Base-by-base conservation (phyloP, 805 yeast genomes). In the Jamesozyma piceae region DNA sequence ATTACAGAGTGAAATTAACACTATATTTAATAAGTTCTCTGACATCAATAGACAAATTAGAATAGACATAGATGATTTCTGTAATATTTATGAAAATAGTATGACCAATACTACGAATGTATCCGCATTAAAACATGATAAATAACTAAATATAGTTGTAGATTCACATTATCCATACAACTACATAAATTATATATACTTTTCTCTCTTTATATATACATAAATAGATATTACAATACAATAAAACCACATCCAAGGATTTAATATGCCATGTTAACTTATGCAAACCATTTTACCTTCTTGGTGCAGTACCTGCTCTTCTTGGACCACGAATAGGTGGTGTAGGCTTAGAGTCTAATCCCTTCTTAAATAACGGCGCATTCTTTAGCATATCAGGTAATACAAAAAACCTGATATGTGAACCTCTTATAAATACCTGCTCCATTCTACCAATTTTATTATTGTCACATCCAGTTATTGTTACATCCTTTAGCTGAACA, bases 401-500 rank as follows among this genome's bases (percentile, higher is more conserved):
- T 18, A 81, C 77, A 49, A 92, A 73, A 62, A 87, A 82, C 47
- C 88, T 75, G 20, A 90, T 77, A 64, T 84, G 89, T 1, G 95
- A 86, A 1, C 98, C 98, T 53, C 98, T 75, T 3, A 90, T 78
- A 60, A 86, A 89, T 3, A 88, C 94, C 53, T 82, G 86, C 49
- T 83, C 87, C 71, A 86, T 72, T 50, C 81, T 82, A 1, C 82
- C 70, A 3, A 83, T 82, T 15, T 36, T 18, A 3, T 32, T 31
- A 3, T 96, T 95, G 41, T 86, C 82, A 35, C 79, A 67, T 22
- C 78, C 75, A 0, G 96, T 89, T 38, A 83, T 78, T 1, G 82
- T 76, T 33, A 83, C 94, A 57, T 90, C 95, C 49, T 76, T 69
- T 39, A 90, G 63, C 47, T 89, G 94, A 21, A 90, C 77, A 59